These are phyloP conservation scores for Hirschioporus abietinus DNA, from an alignment of 768 basidiomycete genomes.

Conservation along the genomic window DNA sequence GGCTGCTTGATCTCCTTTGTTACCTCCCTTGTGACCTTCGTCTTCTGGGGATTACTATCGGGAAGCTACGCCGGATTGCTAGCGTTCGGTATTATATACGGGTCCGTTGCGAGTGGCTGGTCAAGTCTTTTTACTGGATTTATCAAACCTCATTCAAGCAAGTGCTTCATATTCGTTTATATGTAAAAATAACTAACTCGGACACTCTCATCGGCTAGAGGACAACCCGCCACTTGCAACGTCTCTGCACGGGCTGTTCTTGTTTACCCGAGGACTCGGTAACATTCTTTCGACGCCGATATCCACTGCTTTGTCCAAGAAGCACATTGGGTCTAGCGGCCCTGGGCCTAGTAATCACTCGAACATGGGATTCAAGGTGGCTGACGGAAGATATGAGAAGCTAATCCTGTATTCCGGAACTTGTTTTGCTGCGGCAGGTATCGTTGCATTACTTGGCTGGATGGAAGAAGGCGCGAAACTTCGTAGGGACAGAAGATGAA, in stretches of 20 bases:
- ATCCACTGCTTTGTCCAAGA: constrained; percentile 16
- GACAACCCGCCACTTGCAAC: constrained; percentile 23
- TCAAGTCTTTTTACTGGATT: constrained; percentile 25
- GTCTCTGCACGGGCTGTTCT: constrained; percentile 22
- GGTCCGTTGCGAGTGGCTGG: constrained; percentile 23
- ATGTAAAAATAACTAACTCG: too few species aligned
- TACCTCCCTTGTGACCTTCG: constrained; percentile 22
- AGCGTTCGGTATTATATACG: constrained; percentile 22
- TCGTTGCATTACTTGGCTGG: constrained; percentile 22
- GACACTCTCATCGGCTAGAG: constrained; percentile 11
- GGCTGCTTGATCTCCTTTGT: constrained; percentile 18
- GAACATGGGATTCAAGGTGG: constrained; percentile 23
- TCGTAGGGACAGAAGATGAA: background rate
- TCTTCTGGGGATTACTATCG: constrained; percentile 26
- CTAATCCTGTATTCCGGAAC: constrained; percentile 27
- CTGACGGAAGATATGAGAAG: constrained; percentile 21
- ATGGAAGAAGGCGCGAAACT: background rate
- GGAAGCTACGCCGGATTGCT: constrained; percentile 22
- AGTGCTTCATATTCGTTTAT: background rate
- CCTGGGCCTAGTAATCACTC: background rate
- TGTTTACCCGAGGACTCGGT: constrained; percentile 24
- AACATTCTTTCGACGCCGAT: constrained; percentile 28
- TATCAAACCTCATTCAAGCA: constrained; percentile 21
- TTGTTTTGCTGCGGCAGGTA: constrained; percentile 26
- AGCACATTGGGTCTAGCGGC: background rate